Conservation (phyloP, 179 eudicot genomes). For the Amaranthus tricolor region DNA sequence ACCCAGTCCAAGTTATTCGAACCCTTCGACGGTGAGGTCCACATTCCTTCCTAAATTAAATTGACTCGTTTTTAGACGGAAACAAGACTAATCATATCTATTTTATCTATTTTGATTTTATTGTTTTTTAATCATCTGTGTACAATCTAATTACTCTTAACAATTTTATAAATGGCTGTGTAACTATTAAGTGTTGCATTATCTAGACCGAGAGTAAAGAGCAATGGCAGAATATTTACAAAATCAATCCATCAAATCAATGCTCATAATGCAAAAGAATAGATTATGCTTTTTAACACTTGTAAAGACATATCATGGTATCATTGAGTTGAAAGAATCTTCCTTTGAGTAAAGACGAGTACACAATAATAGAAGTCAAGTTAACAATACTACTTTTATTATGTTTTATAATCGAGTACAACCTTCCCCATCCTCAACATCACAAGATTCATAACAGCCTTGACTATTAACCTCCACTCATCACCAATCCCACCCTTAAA, state of each 20-base stretch:
- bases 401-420: too few relatives aligned
- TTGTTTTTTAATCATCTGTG: too few relatives aligned
- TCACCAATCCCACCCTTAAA: neutral
- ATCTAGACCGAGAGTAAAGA: too few relatives aligned
- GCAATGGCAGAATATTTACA: neutral
- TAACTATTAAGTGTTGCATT: too few relatives aligned
- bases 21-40: too few relatives aligned
- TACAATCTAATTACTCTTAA: too few relatives aligned
- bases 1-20: too few relatives aligned
- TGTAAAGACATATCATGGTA: neutral
- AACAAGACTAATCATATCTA: too few relatives aligned
- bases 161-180: too few relatives aligned
- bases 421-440: neutral
- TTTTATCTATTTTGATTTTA: too few relatives aligned
- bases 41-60: too few relatives aligned
- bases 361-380: neutral
- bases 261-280: neutral
- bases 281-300: neutral
- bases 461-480: neutral
- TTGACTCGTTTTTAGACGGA: too few relatives aligned
- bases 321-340: slow-evolving; percentile 6
- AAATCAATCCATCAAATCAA: slow-evolving; percentile 14
- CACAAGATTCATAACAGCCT: neutral
- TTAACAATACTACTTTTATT: neutral
- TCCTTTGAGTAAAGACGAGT: neutral